Percentiles rank a stretch among this genome's conserved stretches.
These are phyloP conservation scores for Kodamaea sp. DNA, from an alignment of 1,139 yeast species.

Conservation along the genomic window DNA sequence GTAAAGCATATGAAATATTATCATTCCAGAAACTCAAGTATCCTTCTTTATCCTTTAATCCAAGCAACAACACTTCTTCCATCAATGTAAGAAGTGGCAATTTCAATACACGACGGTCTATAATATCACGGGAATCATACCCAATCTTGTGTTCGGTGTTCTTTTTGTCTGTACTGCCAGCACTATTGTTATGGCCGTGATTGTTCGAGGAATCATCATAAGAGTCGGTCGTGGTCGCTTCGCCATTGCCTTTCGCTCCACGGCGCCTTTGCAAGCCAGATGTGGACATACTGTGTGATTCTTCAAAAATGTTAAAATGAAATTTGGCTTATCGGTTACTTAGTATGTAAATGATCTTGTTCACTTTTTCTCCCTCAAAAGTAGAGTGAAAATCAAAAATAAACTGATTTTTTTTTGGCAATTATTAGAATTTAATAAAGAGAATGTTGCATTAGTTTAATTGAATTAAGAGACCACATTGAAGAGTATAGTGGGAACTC, in stretches of 20 bases:
- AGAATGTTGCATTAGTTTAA: too few relatives aligned
- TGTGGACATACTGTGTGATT: constrained; percentile 23
- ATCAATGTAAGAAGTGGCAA: constrained; percentile 79
- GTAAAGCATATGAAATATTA: constrained; percentile 88
- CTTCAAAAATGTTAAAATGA: too few relatives aligned
- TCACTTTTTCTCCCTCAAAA: too few relatives aligned
- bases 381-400: too few relatives aligned
- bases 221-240: constrained; percentile 15
- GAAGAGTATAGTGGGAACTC: too few relatives aligned
- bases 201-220: constrained; percentile 19
- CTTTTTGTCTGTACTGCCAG: constrained; percentile 1
- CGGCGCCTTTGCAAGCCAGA: constrained; percentile 49
- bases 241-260: constrained; percentile 29
- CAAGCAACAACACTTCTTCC: constrained; percentile 94
- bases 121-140: constrained; percentile 72
- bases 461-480: too few relatives aligned
- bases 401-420: too few relatives aligned
- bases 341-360: too few relatives aligned
- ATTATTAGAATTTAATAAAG: too few relatives aligned
- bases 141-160: constrained; percentile 61
- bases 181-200: constrained; percentile 14
- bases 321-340: too few relatives aligned
- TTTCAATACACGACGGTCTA: constrained; percentile 42
- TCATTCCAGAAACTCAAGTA: constrained; percentile 97
- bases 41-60: constrained; percentile 93